Evolutionary conservation across 2,329 filamentous ascomycete species (phyloP), one percentile per base, ranked within the genome.

Genomic region (Fusarium robinianum): DNA sequence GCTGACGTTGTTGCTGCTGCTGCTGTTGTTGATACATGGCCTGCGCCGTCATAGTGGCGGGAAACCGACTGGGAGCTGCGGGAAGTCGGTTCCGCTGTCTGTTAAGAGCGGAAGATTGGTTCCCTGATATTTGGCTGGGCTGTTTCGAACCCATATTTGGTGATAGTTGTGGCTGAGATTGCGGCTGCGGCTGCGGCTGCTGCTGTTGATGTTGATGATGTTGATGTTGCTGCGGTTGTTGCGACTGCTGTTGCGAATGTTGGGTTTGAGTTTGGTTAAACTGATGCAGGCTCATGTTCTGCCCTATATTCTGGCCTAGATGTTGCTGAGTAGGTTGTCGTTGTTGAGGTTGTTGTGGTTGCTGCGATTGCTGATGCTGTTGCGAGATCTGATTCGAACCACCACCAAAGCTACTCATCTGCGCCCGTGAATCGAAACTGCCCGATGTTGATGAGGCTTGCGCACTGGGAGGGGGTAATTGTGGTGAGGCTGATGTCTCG

Each of bases 391-490:
- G 50, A 10, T 36, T 41, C 9, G 48, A 23, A 16, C 17, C 32
- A 4, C n/a, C 27, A 2, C 24, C 41, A 9, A 41, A 29, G 19
- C 22, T 22, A 17, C 23, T 40, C 23, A 30, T 35, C 19, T 56
- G 37, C 17, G 41, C 21, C 27, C 52, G 59, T 15, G 46, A 46
- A 17, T 55, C 46, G 22, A 57, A 53, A 29, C 22, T 59, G 17
- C 31, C 52, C 14, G 53, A 37, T 24, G 41, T 14, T 11, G 51
- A 48, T 5, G 17, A 21, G 8, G 38, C 19, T 11, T 55, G 55
- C 8, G 33, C 44, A 26, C 29, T 48, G 12, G 46, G 33, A 21
- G 41, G 37, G n/a, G n/a, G n/a, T 18, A 41, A 38, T 3, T 34
- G 40, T 16, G 54, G 49, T 5, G 54, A 58, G 15, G 47, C 38